phyloP scores from a whole-genome alignment of 1,284 basidiomycete genomes.

The Fomitiporia mediterranea region DNA sequence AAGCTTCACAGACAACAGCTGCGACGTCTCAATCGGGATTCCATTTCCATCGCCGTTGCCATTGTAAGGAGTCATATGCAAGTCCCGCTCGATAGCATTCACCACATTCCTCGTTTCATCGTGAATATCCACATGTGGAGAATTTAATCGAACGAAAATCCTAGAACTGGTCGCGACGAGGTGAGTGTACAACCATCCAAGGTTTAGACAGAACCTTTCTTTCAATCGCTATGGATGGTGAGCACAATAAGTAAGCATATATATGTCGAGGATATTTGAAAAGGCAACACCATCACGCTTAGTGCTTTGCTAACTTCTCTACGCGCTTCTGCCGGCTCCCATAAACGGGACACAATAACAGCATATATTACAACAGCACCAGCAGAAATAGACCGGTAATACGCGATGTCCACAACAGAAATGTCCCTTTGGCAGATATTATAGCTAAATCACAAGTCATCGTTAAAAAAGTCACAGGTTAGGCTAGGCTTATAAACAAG shows the following conservation, averaged over 20 bases:
- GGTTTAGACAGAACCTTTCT: conserved; percentile 75
- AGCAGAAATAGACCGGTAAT: conserved; percentile 78
- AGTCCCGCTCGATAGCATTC: conserved; percentile 14
- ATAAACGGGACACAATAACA: conserved; percentile 78
- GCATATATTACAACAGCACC: conserved; percentile 88
- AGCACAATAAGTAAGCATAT: too few species aligned
- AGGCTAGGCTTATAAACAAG: conserved; percentile 93
- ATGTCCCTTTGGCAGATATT: conserved; percentile 72
- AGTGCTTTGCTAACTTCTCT: conserved; percentile 80
- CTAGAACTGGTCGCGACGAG: conserved; percentile 71
- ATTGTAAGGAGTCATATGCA: too few species aligned
- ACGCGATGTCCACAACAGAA: conserved; percentile 69
- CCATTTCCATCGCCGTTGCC: conserved; percentile 14
- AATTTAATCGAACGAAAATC: not conserved
- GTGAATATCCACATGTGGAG: conserved; percentile 24
- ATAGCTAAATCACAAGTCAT: too few species aligned
- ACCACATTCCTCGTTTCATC: conserved; percentile 29
- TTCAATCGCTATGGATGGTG: too few species aligned
- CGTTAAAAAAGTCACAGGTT: too few species aligned
- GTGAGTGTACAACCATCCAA: conserved; percentile 81
- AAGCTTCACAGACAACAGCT: conserved; percentile 41
- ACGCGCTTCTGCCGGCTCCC: conserved; percentile 94
- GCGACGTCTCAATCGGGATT: conserved; percentile 35
- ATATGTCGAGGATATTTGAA: not conserved
- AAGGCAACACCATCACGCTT: conserved; percentile 65